Base-by-base conservation (phyloP, 768 basidiomycete genomes). In the Cystofilobasidium capitatum region DNA sequence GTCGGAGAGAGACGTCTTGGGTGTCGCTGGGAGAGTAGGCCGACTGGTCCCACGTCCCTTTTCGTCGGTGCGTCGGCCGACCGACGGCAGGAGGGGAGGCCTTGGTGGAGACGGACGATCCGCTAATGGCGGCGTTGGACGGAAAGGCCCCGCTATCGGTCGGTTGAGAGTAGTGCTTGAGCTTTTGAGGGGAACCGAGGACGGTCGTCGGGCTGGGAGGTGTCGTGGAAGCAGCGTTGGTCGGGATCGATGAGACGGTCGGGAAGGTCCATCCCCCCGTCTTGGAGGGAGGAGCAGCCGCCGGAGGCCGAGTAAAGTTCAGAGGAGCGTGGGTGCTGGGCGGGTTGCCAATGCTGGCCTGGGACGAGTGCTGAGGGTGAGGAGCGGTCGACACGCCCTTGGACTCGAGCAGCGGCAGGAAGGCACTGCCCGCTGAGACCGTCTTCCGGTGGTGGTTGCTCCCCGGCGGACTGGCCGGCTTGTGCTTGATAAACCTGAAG, bases 401-500 rank as follows among this genome's bases (percentile, higher is more conserved):
- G 29, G 59, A 49, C 60, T 62, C 66, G 35, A 68, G 62, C 20
- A 68, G 55, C 16, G 66, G 66, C 8, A 68, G 54, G 66, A 68
- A 68, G 12, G 61, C 66, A 14, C 49, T 57, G 10, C 66, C 61
- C 20, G 59, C 33, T 13, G 42, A 29, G 44, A 40, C 22, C 36
- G 31, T 29, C 5, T 24, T 33, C 1, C n/a, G 24, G 16, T 51
- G 33, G 26, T 20, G 26, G 26, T 16, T 4, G 26, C 24, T 36
- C 33, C 39, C 31, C 2, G 62, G 51, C 22, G 51, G 17, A 13
- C 59, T 37, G 55, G 33, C 36, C 24, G 45, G 54, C 44, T 26
- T 29, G 70, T 55, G 71, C 71, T 77, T 78, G 51, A 75, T 75
- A 74, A 97, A 93, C 65, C 81, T 83, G 64, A 88, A 83, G 57